Evolutionary conservation across 2,329 filamentous ascomycete genomes (phyloP), one percentile per base, ranked within the genome.

Genomic region (Penicillium sp.): DNA sequence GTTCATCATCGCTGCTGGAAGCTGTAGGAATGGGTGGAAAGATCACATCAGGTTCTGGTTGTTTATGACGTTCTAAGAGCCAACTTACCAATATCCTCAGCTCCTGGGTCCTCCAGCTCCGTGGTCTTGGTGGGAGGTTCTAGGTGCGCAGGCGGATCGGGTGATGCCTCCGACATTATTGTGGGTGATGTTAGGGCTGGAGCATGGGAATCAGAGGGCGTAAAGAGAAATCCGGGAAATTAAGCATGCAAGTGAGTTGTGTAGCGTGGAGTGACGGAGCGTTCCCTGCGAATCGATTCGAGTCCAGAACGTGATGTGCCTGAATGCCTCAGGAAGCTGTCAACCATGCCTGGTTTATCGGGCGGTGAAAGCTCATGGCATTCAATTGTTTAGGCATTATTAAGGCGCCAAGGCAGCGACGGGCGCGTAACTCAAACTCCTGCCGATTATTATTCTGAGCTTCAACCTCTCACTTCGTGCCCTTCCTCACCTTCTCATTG

Each of bases 1-100:
- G 83, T 60, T 88, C 86, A 48, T 84, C 78, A 50, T 78, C 82
- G 57, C 80, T 82, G 56, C 81, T 81, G 41, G 80, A 82, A 47
- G 71, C 77, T 70, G 76, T 72, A 69, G 33, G 43, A 10, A 29
- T n/a, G 27, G 33, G 2, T 26, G 8, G 19, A 24, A 41, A 22
- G 8, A 22, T 10, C 52, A 26, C 48, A 31, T 55, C 39, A 45
- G 48, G 39, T 31, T 14, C 37, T 29, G 16, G 13, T 27, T 9
- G 27, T 45, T 45, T 52, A 53, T 52, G 49, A 37, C 27, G 26
- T 44, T 39, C 22, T 37, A 26, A 48, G 54, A 39, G 22, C 19
- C 26, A 54, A 52, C 62, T 75, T 75, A 85, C 83, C 77, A 60
- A 81, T 75, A 61, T 84, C 82, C 68, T 80, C 80, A 63, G 83